Percentiles rank a stretch among this genome's conserved stretches.
These are phyloP conservation scores for Phylloporus arenicola DNA, from an alignment of 768 basidiomycete species.

Conservation along the genomic window DNA sequence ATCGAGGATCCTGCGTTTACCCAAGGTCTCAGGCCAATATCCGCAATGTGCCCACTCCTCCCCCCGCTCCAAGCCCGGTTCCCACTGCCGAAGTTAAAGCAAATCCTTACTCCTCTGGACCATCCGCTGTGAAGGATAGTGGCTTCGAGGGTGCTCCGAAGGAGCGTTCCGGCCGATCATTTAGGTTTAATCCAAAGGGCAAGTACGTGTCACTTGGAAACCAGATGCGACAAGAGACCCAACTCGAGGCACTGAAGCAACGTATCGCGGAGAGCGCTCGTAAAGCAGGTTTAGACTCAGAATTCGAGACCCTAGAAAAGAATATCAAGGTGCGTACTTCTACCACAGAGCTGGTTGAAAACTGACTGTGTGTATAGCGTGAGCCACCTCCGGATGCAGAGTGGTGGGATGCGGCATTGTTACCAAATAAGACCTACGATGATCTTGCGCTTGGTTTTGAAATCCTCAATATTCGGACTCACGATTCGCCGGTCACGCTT, in stretches of 20 bases:
- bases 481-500: constrained; percentile 73
- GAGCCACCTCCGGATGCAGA: constrained; percentile 85
- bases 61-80: constrained; percentile 32
- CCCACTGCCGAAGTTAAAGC: constrained; percentile 40
- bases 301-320: constrained; percentile 86
- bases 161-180: constrained; percentile 61
- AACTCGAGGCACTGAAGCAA: constrained; percentile 88
- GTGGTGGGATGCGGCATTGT: constrained; percentile 93
- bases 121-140: constrained; percentile 46
- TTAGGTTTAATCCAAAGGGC: constrained; percentile 90
- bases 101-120: constrained; percentile 73
- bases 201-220: constrained; percentile 78
- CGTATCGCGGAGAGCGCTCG: constrained; percentile 88
- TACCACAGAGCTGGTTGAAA: background rate
- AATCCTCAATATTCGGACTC: constrained; percentile 57
- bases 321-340: constrained; percentile 64
- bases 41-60: constrained; percentile 67
- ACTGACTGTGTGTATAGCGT: constrained; percentile 42
- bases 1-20: background rate
- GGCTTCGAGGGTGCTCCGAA: constrained; percentile 71
- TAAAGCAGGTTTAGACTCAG: constrained; percentile 92
- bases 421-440: constrained; percentile 76
- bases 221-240: constrained; percentile 64
- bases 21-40: constrained; percentile 55
- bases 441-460: constrained; percentile 59